Evolutionary conservation across 1,139 yeast genomes (phyloP).

Genomic region (Entelexis paramagnoliae): DNA sequence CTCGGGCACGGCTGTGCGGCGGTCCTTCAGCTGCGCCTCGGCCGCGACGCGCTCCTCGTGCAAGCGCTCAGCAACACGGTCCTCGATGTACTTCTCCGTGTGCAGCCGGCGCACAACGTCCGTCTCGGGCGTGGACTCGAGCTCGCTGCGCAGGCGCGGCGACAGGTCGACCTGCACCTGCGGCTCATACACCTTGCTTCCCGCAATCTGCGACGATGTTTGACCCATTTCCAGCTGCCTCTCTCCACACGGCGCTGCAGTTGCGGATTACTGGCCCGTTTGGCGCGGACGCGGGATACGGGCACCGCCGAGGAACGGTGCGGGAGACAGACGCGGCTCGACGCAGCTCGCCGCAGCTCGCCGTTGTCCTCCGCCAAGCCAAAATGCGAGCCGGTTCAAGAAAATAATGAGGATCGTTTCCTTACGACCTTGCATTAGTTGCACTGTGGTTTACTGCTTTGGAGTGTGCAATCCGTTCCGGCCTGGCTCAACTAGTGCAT

Average conservation of each 20-base stretch:
- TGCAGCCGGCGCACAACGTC: slow-evolving; percentile 75
- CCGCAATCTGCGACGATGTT: slow-evolving; percentile 15
- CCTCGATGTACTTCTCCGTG: slow-evolving; percentile 67
- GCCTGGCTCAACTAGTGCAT: no score
- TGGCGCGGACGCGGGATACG: background rate
- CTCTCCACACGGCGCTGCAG: background rate
- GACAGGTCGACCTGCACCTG: slow-evolving; percentile 50
- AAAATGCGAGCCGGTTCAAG: no score
- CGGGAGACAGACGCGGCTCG: no score
- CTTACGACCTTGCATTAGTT: no score
- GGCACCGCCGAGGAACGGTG: background rate
- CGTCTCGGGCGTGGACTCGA: slow-evolving; percentile 65
- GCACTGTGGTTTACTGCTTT: no score
- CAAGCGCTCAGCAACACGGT: slow-evolving; percentile 59
- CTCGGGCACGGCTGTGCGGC: slow-evolving; percentile 22
- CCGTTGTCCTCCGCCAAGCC: no score
- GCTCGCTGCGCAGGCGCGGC: slow-evolving; percentile 54
- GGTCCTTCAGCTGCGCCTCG: slow-evolving; percentile 44
- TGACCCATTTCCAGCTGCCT: slow-evolving; percentile 21
- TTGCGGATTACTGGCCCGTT: slow-evolving; percentile 7
- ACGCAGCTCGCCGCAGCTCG: no score
- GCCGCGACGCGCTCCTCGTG: slow-evolving; percentile 46
- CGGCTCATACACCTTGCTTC: slow-evolving; percentile 34
- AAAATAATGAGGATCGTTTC: no score
- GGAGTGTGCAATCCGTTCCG: no score